phyloP scores from a whole-genome alignment of 2,329 filamentous ascomycete species.

The Colletotrichum destructivum region DNA sequence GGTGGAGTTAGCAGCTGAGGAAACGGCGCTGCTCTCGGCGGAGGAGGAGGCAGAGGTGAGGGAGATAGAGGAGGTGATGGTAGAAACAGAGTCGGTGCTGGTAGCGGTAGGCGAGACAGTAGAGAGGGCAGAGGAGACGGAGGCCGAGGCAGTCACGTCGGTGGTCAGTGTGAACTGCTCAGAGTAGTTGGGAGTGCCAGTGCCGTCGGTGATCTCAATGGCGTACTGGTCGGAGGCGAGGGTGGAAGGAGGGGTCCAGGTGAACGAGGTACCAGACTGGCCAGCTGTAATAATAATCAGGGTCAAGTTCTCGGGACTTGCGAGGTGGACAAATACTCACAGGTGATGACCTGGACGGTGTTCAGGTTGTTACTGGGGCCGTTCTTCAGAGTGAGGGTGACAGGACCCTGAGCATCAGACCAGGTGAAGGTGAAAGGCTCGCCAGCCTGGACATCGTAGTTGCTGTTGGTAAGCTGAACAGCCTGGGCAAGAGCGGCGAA shows the following conservation, averaged over 20 bases:
- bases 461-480: conserved; percentile 53
- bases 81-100: conserved; percentile 33
- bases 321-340: conserved; percentile 50
- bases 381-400: conserved; percentile 59
- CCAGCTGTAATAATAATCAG: conserved; percentile 48
- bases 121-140: conserved; percentile 36
- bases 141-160: conserved; percentile 43
- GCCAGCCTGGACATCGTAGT: conserved; percentile 54
- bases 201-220: conserved; percentile 60
- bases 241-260: conserved; percentile 55
- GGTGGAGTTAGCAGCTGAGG: conserved; percentile 41
- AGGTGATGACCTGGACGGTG: conserved; percentile 52
- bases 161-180: conserved; percentile 53
- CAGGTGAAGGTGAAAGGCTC: conserved; percentile 62
- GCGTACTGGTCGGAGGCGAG: conserved; percentile 60
- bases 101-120: conserved; percentile 37
- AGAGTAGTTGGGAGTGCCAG: conserved; percentile 60
- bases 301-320: not conserved
- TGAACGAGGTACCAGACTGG: conserved; percentile 53
- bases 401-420: conserved; percentile 56
- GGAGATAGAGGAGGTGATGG: conserved; percentile 40
- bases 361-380: conserved; percentile 55
- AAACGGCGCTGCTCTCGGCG: conserved; percentile 33
- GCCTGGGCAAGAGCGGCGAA: conserved; percentile 51
- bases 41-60: conserved; percentile 30